Conservation (phyloP, 805 yeast genomes). For the Starmerella stigmatis region DNA sequence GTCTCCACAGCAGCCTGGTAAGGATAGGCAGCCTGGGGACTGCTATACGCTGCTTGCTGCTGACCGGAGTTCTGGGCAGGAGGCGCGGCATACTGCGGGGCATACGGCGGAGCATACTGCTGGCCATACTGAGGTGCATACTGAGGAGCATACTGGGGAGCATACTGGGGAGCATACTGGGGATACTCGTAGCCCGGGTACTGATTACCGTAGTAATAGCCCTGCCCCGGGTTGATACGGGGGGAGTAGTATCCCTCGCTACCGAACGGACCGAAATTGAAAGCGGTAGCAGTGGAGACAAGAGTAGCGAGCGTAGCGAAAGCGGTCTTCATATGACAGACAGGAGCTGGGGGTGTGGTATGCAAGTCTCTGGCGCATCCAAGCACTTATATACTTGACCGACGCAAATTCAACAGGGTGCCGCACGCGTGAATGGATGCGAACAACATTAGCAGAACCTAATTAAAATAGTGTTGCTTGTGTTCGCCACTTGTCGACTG, state of each 20-base stretch:
- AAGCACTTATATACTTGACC: background rate
- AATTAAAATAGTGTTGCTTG: too few species aligned
- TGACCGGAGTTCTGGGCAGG: slow-evolving; percentile 3
- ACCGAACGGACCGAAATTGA: background rate
- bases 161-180: slow-evolving; percentile 5
- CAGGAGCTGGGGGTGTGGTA: background rate
- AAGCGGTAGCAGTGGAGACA: background rate
- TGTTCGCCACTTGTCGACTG: too few species aligned
- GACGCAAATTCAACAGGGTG: background rate
- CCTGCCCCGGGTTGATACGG: background rate
- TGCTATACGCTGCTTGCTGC: background rate
- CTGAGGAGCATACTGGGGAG: slow-evolving; percentile 1
- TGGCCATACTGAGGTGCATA: slow-evolving; percentile 6
- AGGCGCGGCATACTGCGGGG: background rate
- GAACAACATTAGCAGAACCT: too few species aligned
- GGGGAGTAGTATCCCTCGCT: background rate
- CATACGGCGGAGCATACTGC: background rate
- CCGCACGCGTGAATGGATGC: too few species aligned
- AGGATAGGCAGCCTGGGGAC: too few species aligned
- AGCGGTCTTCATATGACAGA: background rate
- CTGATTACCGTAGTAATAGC: background rate
- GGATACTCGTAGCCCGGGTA: slow-evolving; percentile 2
- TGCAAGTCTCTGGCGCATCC: too few species aligned
- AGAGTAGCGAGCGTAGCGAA: background rate
- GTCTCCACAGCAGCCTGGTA: background rate